Evolutionary conservation across 2,329 filamentous ascomycete genomes (phyloP).

Genomic region (Nemania sp.): DNA sequence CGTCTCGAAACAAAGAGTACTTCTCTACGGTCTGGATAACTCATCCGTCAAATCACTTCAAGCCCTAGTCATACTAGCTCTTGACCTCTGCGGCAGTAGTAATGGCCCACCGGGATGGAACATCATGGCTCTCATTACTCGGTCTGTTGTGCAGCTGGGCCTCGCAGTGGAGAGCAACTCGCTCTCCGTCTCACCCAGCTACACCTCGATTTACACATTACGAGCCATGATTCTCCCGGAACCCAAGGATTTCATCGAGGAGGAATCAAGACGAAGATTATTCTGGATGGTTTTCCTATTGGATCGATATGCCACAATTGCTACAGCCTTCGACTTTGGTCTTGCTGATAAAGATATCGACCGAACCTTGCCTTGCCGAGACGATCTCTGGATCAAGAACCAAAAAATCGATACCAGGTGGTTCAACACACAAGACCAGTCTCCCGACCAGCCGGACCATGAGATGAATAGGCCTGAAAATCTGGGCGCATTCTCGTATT

Average conservation of each 20-base stretch:
- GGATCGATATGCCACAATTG: slow-evolving; percentile 87
- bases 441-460: slow-evolving; percentile 58
- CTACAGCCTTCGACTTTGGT: slow-evolving; percentile 90
- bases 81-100: slow-evolving; percentile 83
- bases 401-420: slow-evolving; percentile 82
- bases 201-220: slow-evolving; percentile 86
- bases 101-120: slow-evolving; percentile 95
- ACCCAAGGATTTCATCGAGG: slow-evolving; percentile 83
- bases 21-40: slow-evolving; percentile 87
- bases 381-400: slow-evolving; percentile 84
- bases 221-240: slow-evolving; percentile 84
- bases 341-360: slow-evolving; percentile 90
- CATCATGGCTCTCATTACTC: slow-evolving; percentile 83
- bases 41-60: slow-evolving; percentile 87
- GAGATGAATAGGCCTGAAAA: slow-evolving; percentile 75
- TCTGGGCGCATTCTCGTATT: slow-evolving; percentile 85
- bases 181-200: slow-evolving; percentile 75
- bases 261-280: slow-evolving; percentile 79
- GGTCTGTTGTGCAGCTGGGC: slow-evolving; percentile 86
- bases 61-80: slow-evolving; percentile 81
- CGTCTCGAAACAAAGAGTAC: slow-evolving; percentile 80
- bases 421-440: slow-evolving; percentile 64
- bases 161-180: slow-evolving; percentile 83
- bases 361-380: slow-evolving; percentile 81
- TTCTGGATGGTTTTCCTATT: slow-evolving; percentile 96